Base-by-base conservation (phyloP, 163 green algal species). In the Coccomyxa subellipsoidea region DNA sequence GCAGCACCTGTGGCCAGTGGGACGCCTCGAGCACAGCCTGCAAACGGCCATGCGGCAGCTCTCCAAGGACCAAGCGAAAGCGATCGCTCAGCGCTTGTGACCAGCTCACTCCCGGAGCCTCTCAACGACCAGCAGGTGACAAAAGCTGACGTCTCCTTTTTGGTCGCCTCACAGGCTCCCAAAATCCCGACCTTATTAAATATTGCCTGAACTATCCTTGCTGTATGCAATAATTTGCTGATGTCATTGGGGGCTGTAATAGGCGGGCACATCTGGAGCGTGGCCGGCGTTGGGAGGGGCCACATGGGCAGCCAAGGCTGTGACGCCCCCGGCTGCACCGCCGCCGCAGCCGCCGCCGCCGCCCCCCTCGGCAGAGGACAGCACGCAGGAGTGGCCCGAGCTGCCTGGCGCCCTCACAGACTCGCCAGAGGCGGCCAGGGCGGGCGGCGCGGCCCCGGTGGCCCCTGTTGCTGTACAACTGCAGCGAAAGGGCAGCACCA, bases 281-380 rank as follows among this genome's bases (percentile, higher is more conserved):
- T 54, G 59, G 69, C 77, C 34, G 66, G 72, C 15, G 31, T 69
- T 77, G 36, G 71, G 78, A 47, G 54, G 47, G 23, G 53, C 70
- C 27, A 71, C 40, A 15, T 86, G 82, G 82, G 71, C 80, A 29
- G 37, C 71, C 47, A 80, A 81, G 78, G 79, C 82, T 25, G 47
- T 59, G 39, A n/a, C 80, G 47, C 34, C 76, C 34, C n/a, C 69
- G 8, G 23, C 72, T 21, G 25, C 82, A 2, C 69, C n/a, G 15
- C 2, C 35, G 71, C 82, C 69, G 2, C 69, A 35, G 40, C 31
- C 47, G 5, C 78, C 78, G 77, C 59, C 76, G 7, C 47, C 40
- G 1, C 70, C 59, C 29, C 70, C n/a, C n/a, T n/a, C 81, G 59
- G 66, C 82, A 40, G 71, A 54, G 54, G 81, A 78, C 53, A 38